These are phyloP conservation scores for Vigna hirtella DNA, from an alignment of 306 rosid species.

Conservation along the genomic window DNA sequence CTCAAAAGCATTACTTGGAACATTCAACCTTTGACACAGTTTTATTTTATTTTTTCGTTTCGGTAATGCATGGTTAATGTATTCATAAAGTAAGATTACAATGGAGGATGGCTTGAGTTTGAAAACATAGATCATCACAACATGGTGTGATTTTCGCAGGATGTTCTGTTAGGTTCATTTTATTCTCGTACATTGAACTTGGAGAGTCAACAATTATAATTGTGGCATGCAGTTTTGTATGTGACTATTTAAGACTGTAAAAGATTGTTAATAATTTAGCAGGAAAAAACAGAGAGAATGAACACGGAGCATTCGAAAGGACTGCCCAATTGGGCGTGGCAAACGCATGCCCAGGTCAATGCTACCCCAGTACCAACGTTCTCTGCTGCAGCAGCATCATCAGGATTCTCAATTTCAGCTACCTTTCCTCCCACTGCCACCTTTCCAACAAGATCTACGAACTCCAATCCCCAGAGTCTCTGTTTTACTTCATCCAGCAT, in stretches of 20 bases:
- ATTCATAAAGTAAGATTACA: not conserved
- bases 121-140: not conserved
- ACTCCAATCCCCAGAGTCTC: constrained; percentile 55
- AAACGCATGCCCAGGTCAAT: constrained; percentile 70
- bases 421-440: constrained; percentile 61
- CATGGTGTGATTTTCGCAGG: not conserved
- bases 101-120: constrained; percentile 24
- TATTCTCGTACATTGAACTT: not conserved
- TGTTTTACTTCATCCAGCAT: constrained; percentile 57
- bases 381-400: constrained; percentile 99
- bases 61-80: not conserved
- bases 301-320: constrained; percentile 71
- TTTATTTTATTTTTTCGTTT: not conserved
- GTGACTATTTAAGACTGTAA: not conserved
- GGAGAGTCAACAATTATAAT: not conserved
- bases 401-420: constrained; percentile 97
- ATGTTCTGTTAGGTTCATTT: not conserved
- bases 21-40: not conserved
- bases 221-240: not conserved
- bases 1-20: constrained; percentile 18
- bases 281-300: constrained; percentile 76
- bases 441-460: constrained; percentile 51
- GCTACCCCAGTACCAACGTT: constrained; percentile 67
- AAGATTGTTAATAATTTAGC: constrained; percentile 42
- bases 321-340: constrained; percentile 76